Conservation (phyloP, 495 filamentous ascomycete genomes). For the Xylaria curta region DNA sequence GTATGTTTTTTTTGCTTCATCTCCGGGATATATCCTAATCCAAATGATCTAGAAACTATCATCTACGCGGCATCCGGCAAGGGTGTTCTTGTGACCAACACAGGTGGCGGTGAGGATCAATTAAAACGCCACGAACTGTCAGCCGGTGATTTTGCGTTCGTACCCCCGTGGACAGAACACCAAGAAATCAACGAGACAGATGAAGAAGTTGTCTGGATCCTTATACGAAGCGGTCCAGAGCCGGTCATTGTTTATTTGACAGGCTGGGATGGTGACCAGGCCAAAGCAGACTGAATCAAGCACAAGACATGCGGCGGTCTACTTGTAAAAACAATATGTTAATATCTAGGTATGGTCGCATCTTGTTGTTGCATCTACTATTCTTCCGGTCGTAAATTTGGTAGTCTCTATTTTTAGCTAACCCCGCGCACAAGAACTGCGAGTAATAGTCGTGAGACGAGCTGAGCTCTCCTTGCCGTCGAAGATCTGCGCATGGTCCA, state of each 20-base stretch:
- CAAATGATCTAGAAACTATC: conserved; percentile 47
- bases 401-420: conserved; percentile 16
- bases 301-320: conserved; percentile 9
- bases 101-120: conserved; percentile 46
- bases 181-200: conserved; percentile 68
- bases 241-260: conserved; percentile 65
- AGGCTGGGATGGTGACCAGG: conserved; percentile 58
- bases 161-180: conserved; percentile 70
- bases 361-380: neutral
- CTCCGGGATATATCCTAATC: neutral
- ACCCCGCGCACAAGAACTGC: conserved; percentile 43
- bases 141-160: conserved; percentile 68
- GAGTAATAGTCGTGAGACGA: conserved; percentile 51
- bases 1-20: conserved; percentile 35
- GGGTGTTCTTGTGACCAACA: conserved; percentile 48
- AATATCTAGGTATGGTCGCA: conserved; percentile 8
- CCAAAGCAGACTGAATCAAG: conserved; percentile 33
- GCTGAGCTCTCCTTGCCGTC: conserved; percentile 52
- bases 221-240: conserved; percentile 62
- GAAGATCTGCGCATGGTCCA: conserved; percentile 75
- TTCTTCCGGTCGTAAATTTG: neutral
- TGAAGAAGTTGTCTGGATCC: conserved; percentile 65
- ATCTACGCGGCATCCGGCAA: conserved; percentile 52
- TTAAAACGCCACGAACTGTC: conserved; percentile 59
- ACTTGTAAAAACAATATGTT: neutral